Evolutionary conservation across 345 rosid genomes (phyloP).

Genomic region (Euphorbia tirucalli): DNA sequence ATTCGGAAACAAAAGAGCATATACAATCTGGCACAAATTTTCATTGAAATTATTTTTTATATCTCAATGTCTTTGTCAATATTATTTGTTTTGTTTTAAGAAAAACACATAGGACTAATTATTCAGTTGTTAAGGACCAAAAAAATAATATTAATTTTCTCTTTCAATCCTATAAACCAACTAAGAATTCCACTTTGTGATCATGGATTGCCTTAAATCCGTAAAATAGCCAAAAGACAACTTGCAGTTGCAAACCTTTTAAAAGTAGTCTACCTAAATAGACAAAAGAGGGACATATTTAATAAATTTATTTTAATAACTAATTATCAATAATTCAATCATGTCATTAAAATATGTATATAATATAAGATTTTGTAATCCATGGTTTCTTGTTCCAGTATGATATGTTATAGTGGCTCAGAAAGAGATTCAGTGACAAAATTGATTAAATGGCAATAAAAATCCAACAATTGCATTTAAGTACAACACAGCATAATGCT

Average conservation of each 20-base stretch:
- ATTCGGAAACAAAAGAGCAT: too few relatives aligned
- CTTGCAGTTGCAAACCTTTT: constrained; percentile 30
- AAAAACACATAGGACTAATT: neutral
- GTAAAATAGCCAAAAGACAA: constrained; percentile 26
- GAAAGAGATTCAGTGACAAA: constrained; percentile 14
- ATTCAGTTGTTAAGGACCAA: neutral
- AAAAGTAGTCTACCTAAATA: constrained; percentile 30
- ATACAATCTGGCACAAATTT: too few relatives aligned
- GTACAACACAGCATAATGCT: too few relatives aligned
- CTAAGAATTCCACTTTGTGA: constrained; percentile 50
- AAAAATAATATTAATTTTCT: neutral
- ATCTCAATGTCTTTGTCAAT: too few relatives aligned
- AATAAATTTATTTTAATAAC: constrained; percentile 9
- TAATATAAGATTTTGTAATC: neutral
- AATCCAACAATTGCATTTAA: too few relatives aligned
- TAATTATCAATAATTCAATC: constrained; percentile 17
- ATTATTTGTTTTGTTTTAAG: neutral
- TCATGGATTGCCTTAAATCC: neutral
- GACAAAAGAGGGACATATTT: constrained; percentile 22
- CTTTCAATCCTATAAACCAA: constrained; percentile 28
- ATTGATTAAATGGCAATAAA: too few relatives aligned
- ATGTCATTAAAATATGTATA: neutral
- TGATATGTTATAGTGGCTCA: constrained; percentile 8
- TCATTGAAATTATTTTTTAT: too few relatives aligned
- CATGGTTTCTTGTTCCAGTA: constrained; percentile 28